Conservation (phyloP, 768 basidiomycete species). For the Kwoniella dejecticola region DNA sequence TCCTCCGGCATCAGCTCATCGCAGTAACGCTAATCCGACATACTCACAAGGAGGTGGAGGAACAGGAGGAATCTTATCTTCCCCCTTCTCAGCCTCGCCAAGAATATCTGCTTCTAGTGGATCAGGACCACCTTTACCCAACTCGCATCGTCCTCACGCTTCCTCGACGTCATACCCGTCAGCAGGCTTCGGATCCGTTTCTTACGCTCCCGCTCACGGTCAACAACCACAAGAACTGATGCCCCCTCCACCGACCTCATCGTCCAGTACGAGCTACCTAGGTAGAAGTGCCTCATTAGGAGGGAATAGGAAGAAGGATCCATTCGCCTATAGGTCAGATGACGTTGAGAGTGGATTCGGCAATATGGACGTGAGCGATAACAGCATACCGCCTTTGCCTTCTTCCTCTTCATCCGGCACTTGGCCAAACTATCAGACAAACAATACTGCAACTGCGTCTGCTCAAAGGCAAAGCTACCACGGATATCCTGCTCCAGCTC, state of each 20-base stretch:
- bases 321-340: slow-evolving; percentile 50
- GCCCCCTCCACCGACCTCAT: slow-evolving; percentile 30
- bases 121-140: slow-evolving; percentile 2
- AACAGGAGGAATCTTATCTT: slow-evolving; percentile 11
- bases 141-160: slow-evolving; percentile 20
- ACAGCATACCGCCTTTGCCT: neutral
- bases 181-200: neutral
- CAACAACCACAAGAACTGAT: slow-evolving; percentile 28
- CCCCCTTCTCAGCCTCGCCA: slow-evolving; percentile 21
- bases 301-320: slow-evolving; percentile 46
- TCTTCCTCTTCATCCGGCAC: neutral
- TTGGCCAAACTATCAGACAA: neutral
- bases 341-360: slow-evolving; percentile 53
- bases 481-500: slow-evolving; percentile 1
- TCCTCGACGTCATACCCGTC: slow-evolving; percentile 10
- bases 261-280: slow-evolving; percentile 36
- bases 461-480: slow-evolving; percentile 7
- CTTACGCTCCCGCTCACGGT: neutral
- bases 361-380: slow-evolving; percentile 41
- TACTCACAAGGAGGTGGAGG: too few relatives aligned
- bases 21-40: neutral
- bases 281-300: slow-evolving; percentile 51
- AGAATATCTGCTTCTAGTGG: slow-evolving; percentile 1
- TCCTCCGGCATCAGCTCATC: slow-evolving; percentile 19
- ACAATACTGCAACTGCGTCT: neutral